Base-by-base conservation (phyloP, 805 yeast species). In the Pichia cabralensis region DNA sequence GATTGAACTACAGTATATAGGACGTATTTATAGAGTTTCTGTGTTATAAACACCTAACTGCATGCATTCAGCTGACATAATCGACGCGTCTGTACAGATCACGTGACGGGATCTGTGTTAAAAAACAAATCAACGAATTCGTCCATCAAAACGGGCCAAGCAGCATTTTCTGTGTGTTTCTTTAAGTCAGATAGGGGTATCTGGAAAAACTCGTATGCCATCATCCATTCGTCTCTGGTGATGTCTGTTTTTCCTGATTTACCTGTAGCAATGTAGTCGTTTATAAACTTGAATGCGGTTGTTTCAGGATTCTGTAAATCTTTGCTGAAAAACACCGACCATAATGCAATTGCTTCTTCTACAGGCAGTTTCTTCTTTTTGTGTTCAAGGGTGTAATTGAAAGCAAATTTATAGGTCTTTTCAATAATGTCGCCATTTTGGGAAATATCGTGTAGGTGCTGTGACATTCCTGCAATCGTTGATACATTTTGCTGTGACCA, bases 121-220 rank as follows among this genome's bases (percentile, higher is more conserved):
- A 23, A 30, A 6, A 33, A 26, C 14, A 19, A 60, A 43, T 80
- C 94, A 16, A 84, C 80, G 50, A 73, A 89, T 39, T 76, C 84
- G 53, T 89, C 98, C 44, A 89, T 74, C 13, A 84, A 61, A 35
- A 82, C 73, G 5, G 97, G 98, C 97, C 97, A 89, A 1, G 96
- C 82, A 17, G 80, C 86, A 45, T 71, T 69, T 43, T 80, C 92
- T 46, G 80, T 88, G 55, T 86, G 88, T 3, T 56, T 58, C 12
- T 58, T 56, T 5, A 89, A 60, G 6, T 41, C 34, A 3, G 25
- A 22, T 7, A 28, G 23, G 5, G 36, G 37, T 15, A 42, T 33
- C 7, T 21, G 8, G 13, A 42, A 35, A 21, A 42, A 42, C 3
- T 23, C 9, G 9, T 33, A 30, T 3, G 41, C 26, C 96, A 88